These are phyloP conservation scores for Diaporthe batatas DNA, from an alignment of 2,329 filamentous ascomycete genomes.

Conservation along the genomic window DNA sequence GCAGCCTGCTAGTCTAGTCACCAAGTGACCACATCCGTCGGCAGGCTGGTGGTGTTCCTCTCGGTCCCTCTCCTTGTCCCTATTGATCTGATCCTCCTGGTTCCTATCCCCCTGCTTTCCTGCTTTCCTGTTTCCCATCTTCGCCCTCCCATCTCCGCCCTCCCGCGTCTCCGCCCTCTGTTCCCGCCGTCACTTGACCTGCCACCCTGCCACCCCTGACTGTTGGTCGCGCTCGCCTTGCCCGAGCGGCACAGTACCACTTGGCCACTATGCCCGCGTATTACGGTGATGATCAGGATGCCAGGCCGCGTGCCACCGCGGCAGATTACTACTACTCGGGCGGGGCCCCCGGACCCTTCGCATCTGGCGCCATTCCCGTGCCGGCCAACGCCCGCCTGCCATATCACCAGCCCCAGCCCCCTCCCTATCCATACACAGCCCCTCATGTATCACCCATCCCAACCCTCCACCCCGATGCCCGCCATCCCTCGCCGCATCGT, in stretches of 20 bases:
- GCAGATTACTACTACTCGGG: slow-evolving; percentile 13
- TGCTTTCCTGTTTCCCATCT: background rate
- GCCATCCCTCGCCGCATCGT: slow-evolving; percentile 19
- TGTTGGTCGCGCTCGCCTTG: background rate
- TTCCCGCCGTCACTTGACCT: background rate
- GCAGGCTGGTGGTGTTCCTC: background rate
- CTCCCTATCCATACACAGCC: slow-evolving; percentile 43
- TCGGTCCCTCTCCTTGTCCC: too few species aligned
- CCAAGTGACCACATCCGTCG: background rate
- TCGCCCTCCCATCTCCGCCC: background rate
- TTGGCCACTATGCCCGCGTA: slow-evolving; percentile 8
- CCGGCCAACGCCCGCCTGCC: slow-evolving; percentile 29
- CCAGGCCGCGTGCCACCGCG: slow-evolving; percentile 3
- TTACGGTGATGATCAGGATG: slow-evolving; percentile 11
- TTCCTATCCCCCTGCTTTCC: too few species aligned
- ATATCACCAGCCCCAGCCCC: slow-evolving; percentile 62
- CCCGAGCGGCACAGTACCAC: background rate
- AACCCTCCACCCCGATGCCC: slow-evolving; percentile 32
- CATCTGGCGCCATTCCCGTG: slow-evolving; percentile 8
- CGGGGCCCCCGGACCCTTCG: background rate
- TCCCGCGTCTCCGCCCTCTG: too few species aligned
- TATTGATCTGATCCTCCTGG: background rate
- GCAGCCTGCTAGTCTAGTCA: slow-evolving; percentile 22
- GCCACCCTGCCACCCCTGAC: background rate
- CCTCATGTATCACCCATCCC: slow-evolving; percentile 34